Evolutionary conservation across 768 basidiomycete genomes (phyloP), one percentile per base, ranked within the genome.

Genomic region (Aureoboletus auriporus): DNA sequence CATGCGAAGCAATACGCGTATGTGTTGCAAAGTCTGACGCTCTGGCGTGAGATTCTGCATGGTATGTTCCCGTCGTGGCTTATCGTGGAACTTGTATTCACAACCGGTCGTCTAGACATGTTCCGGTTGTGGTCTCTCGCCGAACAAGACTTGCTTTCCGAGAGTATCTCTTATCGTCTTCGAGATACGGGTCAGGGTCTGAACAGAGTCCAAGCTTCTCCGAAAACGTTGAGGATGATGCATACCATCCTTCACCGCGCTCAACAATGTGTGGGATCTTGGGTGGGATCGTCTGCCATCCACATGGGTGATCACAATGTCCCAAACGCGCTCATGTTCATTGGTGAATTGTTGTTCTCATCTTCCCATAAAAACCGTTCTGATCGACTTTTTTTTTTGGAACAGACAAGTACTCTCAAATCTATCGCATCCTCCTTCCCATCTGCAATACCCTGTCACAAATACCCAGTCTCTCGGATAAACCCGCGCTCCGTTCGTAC

Each of bases 181-280:
- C 83, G 90, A 27, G 90, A 93, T 63, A 93, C 90, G 0, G 90
- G 90, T 26, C 90, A 93, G 59, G 90, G 90, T n/a, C 75, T 93
- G 46, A 93, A 93, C 68, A 84, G 90, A 39, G 89, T 93, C 10
- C 90, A 92, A 63, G 80, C 83, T 0, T 80, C 90, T 3, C 90
- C 90, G 11, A 92, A 91, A 66, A 93, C 90, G 3, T 83, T 88
- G n/a, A 82, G 86, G 27, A 83, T 89, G 82, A 92, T 92, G 90
- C 89, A 90, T 62, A 77, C 76, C 23, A 90, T 93, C 59, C 78
- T 93, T 28, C 80, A 91, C 58, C 86, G 86, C 58, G 87, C 90
- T 0, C 90, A 93, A 58, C 75, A 77, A 51, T 84, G 83, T 53
- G 83, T 92, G 12, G 90, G 89, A 0, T 76, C 76, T 33, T 92